Evolutionary conservation across 164 flowering plant species (phyloP).

Genomic region (Aristolochia contorta): DNA sequence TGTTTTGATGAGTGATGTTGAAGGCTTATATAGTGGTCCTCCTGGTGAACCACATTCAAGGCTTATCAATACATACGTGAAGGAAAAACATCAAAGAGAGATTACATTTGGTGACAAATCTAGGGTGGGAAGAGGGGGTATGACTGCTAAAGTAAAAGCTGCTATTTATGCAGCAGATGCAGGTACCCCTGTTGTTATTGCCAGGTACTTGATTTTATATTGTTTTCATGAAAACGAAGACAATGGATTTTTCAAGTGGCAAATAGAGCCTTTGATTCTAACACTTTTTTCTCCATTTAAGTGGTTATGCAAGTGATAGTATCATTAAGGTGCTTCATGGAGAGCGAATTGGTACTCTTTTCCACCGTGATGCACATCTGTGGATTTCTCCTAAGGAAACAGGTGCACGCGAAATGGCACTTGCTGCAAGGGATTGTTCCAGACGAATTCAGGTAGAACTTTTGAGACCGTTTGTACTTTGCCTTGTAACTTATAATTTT

Average conservation of each 20-base stretch:
- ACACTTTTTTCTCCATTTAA: constrained; percentile 18
- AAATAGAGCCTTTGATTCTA: not conserved
- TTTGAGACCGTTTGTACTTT: not conserved
- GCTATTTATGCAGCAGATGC: constrained; percentile 79
- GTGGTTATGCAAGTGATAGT: constrained; percentile 69
- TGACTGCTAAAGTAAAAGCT: constrained; percentile 99
- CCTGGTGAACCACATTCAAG: constrained; percentile 82
- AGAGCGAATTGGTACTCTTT: constrained; percentile 73
- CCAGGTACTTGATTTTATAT: constrained; percentile 42
- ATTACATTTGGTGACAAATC: constrained; percentile 98
- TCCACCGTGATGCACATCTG: constrained; percentile 73
- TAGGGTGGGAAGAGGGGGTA: constrained; percentile 94
- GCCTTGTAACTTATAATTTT: not conserved
- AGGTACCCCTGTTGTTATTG: constrained; percentile 88
- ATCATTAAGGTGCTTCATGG: constrained; percentile 76
- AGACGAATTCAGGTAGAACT: constrained; percentile 72
- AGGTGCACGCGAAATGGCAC: constrained; percentile 81
- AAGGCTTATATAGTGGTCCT: constrained; percentile 92
- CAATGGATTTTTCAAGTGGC: too few species aligned
- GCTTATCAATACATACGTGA: constrained; percentile 73
- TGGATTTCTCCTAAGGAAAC: constrained; percentile 44
- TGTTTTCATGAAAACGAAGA: not conserved
- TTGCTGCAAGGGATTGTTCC: constrained; percentile 92
- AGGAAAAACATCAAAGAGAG: constrained; percentile 59
- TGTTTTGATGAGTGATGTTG: constrained; percentile 90